Evolutionary conservation across 192 early-diverging fungal species (phyloP).

Genomic region (Coemansia sp.): DNA sequence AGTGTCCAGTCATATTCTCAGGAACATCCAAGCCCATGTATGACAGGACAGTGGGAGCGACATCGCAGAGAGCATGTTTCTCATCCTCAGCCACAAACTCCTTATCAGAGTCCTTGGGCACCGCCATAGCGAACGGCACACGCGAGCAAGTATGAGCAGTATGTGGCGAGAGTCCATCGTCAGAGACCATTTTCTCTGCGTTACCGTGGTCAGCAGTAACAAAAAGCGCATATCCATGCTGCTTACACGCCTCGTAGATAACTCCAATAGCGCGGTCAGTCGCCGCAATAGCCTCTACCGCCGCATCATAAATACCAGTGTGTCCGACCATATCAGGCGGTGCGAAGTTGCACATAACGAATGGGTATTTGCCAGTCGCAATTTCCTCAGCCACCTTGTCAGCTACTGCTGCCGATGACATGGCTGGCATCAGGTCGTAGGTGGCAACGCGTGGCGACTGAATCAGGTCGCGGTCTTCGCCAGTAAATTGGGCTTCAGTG

Average conservation of each 20-base stretch:
- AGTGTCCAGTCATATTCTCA: constrained; percentile 91
- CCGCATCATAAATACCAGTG: constrained; percentile 93
- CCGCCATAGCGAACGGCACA: constrained; percentile 84
- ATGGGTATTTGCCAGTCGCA: constrained; percentile 75
- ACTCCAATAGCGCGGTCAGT: constrained; percentile 94
- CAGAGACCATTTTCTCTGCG: constrained; percentile 96
- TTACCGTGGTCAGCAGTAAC: constrained; percentile 99
- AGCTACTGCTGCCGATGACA: constrained; percentile 87
- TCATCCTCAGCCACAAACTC: constrained; percentile 57
- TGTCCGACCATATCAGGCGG: constrained; percentile 98
- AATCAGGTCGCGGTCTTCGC: constrained; percentile 90
- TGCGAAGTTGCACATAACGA: constrained; percentile 99
- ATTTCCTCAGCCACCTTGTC: constrained; percentile 88
- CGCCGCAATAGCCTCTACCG: constrained; percentile 86
- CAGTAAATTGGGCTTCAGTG: constrained; percentile 83
- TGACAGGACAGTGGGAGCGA: constrained; percentile 92
- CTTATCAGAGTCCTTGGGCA: constrained; percentile 46
- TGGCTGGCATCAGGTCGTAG: constrained; percentile 95
- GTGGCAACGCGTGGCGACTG: constrained; percentile 94
- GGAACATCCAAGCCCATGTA: constrained; percentile 92
- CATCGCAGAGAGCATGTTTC: constrained; percentile 86
- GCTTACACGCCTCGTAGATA: constrained; percentile 91
- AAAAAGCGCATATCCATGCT: constrained; percentile 86
- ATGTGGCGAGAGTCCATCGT: constrained; percentile 82
- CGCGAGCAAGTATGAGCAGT: constrained; percentile 92